Percentiles rank a stretch among this genome's conserved stretches.
Conservation (phyloP, 345 rosid species). For the Mallotus nudiflorus region DNA sequence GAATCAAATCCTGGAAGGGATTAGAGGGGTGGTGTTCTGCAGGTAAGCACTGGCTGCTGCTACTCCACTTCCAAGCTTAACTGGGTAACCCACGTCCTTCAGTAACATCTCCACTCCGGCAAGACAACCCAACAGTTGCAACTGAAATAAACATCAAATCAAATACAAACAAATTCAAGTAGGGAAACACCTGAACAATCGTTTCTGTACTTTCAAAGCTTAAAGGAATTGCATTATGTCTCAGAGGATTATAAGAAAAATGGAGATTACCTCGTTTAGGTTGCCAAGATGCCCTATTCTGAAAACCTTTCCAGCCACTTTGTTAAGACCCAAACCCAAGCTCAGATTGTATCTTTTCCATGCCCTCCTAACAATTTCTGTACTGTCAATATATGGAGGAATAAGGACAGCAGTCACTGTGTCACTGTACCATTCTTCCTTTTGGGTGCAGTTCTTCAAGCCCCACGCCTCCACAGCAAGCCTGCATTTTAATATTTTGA, state of each 20-base stretch:
- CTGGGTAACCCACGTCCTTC: constrained; percentile 94
- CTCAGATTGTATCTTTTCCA: constrained; percentile 93
- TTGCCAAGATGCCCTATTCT: constrained; percentile 97
- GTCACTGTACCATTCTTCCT: constrained; percentile 96
- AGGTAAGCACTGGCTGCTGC: constrained; percentile 85
- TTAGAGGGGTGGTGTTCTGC: constrained; percentile 73
- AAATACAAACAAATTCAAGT: neutral
- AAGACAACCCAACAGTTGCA: constrained; percentile 88
- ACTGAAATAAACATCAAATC: constrained; percentile 48
- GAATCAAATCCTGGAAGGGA: constrained; percentile 75
- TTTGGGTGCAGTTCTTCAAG: constrained; percentile 92
- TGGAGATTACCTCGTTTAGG: constrained; percentile 73
- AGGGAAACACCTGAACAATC: neutral
- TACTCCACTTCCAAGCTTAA: constrained; percentile 89
- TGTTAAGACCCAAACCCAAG: constrained; percentile 98
- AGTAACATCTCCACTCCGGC: constrained; percentile 98
- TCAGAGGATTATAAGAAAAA: too few relatives aligned
- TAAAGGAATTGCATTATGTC: too few relatives aligned
- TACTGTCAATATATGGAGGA: constrained; percentile 76
- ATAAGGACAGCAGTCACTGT: constrained; percentile 94
- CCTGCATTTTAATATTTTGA: constrained; percentile 45
- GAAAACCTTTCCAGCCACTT: constrained; percentile 95
- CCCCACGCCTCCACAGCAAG: constrained; percentile 99
- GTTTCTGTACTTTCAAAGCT: too few relatives aligned
- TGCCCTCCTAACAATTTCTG: constrained; percentile 82